Evolutionary conservation across 176 grass and related monocot genomes (phyloP).

Genomic region (Saccharum officinarum): DNA sequence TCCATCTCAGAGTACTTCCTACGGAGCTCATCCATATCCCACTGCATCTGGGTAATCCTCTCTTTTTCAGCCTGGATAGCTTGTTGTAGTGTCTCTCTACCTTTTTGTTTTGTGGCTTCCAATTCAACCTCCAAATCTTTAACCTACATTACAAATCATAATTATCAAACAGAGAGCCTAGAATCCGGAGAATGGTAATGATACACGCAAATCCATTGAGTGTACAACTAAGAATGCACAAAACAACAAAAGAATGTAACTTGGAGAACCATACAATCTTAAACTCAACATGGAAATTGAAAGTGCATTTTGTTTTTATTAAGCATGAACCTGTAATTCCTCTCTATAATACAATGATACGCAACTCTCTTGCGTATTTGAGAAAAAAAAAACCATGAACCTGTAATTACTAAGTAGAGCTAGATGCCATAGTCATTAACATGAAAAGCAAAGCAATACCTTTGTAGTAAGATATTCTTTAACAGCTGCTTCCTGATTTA

Average conservation of each 20-base stretch:
- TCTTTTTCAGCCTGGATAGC: conserved; percentile 89
- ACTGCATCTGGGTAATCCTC: conserved; percentile 91
- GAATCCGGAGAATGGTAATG: conserved; percentile 10
- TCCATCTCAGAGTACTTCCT: conserved; percentile 93
- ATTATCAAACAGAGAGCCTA: conserved; percentile 19
- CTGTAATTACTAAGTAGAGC: conserved; percentile 13
- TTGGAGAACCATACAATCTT: conserved; percentile 4
- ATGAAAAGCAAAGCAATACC: conserved; percentile 50
- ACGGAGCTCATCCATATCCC: conserved; percentile 96
- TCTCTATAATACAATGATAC: too few relatives aligned
- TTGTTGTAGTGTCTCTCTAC: conserved; percentile 82
- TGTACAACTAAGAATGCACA: background rate
- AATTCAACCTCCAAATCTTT: conserved; percentile 99
- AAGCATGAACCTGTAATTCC: conserved; percentile 21
- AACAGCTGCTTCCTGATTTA: conserved; percentile 94
- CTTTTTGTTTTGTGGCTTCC: conserved; percentile 88
- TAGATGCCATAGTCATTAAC: conserved; percentile 8
- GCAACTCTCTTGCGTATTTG: too few relatives aligned
- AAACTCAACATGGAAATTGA: conserved; percentile 13
- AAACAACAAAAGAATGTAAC: conserved; percentile 4
- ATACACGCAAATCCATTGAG: background rate
- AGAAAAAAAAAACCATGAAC: background rate
- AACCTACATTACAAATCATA: conserved; percentile 58
- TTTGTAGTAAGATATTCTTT: conserved; percentile 98
- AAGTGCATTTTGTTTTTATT: background rate